Percentiles rank a stretch among this genome's conserved stretches.
phyloP scores from a whole-genome alignment of 2,329 filamentous ascomycete genomes.

The Metarhizium brunneum region DNA sequence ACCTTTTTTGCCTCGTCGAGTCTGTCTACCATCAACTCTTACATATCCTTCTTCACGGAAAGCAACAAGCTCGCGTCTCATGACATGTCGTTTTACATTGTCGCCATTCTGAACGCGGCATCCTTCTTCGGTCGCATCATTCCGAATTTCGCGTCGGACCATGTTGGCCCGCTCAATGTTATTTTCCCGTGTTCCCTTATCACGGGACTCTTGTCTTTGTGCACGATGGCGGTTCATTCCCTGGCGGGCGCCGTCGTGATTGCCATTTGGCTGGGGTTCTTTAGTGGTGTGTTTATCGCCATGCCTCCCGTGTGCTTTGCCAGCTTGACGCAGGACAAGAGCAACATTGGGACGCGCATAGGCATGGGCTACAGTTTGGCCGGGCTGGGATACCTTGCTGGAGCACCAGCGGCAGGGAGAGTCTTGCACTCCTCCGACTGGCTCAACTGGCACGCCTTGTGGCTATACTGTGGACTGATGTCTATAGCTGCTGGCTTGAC shows the following conservation, averaged over 20 bases:
- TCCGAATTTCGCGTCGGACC: constrained; percentile 27
- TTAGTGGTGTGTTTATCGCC: constrained; percentile 30
- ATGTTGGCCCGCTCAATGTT: constrained; percentile 26
- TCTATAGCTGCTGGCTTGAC: background rate
- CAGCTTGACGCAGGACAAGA: background rate
- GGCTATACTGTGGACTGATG: background rate
- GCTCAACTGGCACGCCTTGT: background rate
- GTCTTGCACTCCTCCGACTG: background rate
- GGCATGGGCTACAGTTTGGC: background rate
- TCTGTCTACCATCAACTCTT: constrained; percentile 40
- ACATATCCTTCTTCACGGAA: constrained; percentile 29
- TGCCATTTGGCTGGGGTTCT: constrained; percentile 30
- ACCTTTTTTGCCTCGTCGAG: constrained; percentile 35
- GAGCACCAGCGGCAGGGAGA: background rate
- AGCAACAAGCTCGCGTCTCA: constrained; percentile 27
- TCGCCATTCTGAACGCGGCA: constrained; percentile 35
- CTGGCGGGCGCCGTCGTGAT: constrained; percentile 23
- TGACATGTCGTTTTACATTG: constrained; percentile 29
- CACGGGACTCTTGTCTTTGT: constrained; percentile 23
- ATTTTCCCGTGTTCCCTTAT: constrained; percentile 18
- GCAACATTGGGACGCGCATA: background rate
- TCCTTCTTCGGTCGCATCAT: constrained; percentile 34
- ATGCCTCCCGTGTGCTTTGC: background rate
- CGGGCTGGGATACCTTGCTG: background rate
- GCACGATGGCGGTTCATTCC: constrained; percentile 24